phyloP scores from a whole-genome alignment of 306 rosid species.

The Cotoneaster glaucophyllus region DNA sequence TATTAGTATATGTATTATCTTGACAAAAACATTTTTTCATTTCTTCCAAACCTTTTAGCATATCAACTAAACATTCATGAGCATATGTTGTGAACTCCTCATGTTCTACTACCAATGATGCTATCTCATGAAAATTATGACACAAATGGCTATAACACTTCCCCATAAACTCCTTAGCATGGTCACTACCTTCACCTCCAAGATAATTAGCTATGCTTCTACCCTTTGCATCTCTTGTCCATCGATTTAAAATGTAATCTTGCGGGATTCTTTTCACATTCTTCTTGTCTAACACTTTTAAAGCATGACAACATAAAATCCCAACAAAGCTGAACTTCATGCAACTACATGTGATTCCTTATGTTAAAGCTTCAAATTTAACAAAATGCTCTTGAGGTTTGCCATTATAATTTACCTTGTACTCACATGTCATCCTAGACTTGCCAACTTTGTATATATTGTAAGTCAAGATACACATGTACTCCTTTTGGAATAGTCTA shows the following conservation, averaged over 20 bases:
- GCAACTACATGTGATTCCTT: background rate
- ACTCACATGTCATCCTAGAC: background rate
- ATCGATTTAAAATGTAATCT: background rate
- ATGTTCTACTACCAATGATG: background rate
- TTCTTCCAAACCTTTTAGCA: background rate
- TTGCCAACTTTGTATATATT: background rate
- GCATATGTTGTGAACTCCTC: background rate
- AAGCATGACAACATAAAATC: background rate
- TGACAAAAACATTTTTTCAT: background rate
- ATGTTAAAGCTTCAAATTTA: background rate
- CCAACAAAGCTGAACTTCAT: background rate
- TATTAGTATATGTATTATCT: background rate
- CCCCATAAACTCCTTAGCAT: background rate
- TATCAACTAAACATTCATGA: background rate
- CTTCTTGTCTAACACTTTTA: background rate
- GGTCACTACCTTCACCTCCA: background rate
- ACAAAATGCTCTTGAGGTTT: background rate
- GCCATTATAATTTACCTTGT: background rate
- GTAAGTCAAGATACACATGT: background rate
- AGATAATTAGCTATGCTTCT: background rate
- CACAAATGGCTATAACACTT: background rate
- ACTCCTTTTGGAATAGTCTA: background rate
- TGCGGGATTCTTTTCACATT: background rate
- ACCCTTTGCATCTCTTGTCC: background rate
- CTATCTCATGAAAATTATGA: background rate